phyloP scores from a whole-genome alignment of 1,284 basidiomycete genomes.

The Blastosporella zonata region DNA sequence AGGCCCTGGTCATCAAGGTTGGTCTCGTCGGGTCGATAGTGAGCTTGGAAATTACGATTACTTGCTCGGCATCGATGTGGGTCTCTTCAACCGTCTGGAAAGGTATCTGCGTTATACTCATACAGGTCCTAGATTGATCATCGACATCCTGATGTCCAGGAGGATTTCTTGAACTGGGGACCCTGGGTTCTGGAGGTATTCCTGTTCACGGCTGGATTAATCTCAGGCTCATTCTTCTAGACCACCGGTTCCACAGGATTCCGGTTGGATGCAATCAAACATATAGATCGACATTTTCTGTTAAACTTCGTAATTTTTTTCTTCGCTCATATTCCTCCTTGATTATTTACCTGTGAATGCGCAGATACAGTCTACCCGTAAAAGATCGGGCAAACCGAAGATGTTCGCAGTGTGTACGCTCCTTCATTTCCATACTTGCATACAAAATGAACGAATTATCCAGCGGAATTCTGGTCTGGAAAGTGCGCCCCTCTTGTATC shows the following conservation, averaged over 20 bases:
- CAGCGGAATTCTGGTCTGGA: slow-evolving; percentile 69
- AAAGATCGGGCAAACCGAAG: slow-evolving; percentile 39
- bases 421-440: slow-evolving; percentile 2
- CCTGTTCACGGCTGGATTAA: neutral
- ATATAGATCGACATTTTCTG: slow-evolving; percentile 68
- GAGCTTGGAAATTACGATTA: slow-evolving; percentile 82
- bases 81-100: slow-evolving; percentile 19
- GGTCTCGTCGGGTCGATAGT: slow-evolving; percentile 66
- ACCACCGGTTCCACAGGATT: slow-evolving; percentile 81
- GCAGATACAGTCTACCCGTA: slow-evolving; percentile 53
- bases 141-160: slow-evolving; percentile 74
- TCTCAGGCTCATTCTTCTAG: slow-evolving; percentile 31
- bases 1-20: slow-evolving; percentile 56
- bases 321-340: neutral
- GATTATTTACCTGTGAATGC: neutral
- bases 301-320: slow-evolving; percentile 55
- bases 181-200: slow-evolving; percentile 66
- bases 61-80: slow-evolving; percentile 69
- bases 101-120: neutral
- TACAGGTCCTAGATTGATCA: slow-evolving; percentile 72
- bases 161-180: slow-evolving; percentile 67
- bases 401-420: slow-evolving; percentile 62
- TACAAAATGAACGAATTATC: slow-evolving; percentile 2
- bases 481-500: slow-evolving; percentile 42
- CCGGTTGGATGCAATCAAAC: slow-evolving; percentile 87